These are phyloP conservation scores for Pisolithus marmoratus DNA, from an alignment of 768 basidiomycete genomes.

Conservation along the genomic window DNA sequence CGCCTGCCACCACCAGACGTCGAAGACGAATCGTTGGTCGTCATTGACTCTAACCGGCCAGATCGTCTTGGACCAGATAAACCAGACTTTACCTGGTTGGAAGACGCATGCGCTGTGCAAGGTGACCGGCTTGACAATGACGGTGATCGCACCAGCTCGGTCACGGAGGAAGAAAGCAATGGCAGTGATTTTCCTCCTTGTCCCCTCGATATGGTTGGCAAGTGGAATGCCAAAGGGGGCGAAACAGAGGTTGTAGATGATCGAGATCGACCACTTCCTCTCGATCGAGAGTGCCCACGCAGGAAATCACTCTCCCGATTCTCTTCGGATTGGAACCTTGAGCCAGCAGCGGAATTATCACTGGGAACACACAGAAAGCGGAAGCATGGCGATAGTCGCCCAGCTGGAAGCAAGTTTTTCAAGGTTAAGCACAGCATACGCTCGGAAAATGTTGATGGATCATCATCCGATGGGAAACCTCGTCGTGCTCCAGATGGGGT, in stretches of 20 bases:
- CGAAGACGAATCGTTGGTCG: slow-evolving; percentile 26
- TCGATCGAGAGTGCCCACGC: slow-evolving; percentile 1
- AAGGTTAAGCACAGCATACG: slow-evolving; percentile 15
- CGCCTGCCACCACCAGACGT: slow-evolving; percentile 3
- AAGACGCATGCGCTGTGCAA: slow-evolving; percentile 22
- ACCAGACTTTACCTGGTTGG: slow-evolving; percentile 20
- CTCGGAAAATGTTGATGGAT: slow-evolving; percentile 1
- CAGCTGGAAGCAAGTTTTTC: slow-evolving; percentile 15
- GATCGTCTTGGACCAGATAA: slow-evolving; percentile 11
- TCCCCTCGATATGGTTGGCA: background rate
- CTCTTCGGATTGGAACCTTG: slow-evolving; percentile 19
- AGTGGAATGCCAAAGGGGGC: slow-evolving; percentile 5
- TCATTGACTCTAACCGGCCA: slow-evolving; percentile 23
- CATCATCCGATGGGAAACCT: background rate
- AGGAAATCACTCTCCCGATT: slow-evolving; percentile 8
- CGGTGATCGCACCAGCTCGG: slow-evolving; percentile 9
- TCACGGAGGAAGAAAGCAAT: slow-evolving; percentile 9
- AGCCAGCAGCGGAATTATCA: slow-evolving; percentile 7
- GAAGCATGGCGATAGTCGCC: slow-evolving; percentile 6
- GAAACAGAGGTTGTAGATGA: background rate
- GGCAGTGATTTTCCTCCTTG: slow-evolving; percentile 13
- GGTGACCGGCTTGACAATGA: slow-evolving; percentile 18
- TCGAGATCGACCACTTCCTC: slow-evolving; percentile 1
- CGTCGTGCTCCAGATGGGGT: background rate
- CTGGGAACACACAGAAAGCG: slow-evolving; percentile 8